Base-by-base conservation (phyloP, 1,139 yeast species). In the Protomyces lactucae-debilis region DNA sequence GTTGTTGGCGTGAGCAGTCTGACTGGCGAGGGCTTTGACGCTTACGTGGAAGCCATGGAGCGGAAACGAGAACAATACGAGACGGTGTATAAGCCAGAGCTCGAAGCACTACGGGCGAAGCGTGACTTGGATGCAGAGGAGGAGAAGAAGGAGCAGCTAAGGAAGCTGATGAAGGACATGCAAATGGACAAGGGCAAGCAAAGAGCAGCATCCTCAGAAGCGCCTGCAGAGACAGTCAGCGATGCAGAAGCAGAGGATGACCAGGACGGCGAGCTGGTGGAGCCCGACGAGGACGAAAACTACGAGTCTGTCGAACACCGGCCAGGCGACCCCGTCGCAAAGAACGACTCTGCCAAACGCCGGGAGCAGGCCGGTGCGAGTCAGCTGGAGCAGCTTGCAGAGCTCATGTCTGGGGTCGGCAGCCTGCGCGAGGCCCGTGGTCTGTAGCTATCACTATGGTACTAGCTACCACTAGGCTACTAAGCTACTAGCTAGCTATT, bases 21-120 rank as follows among this genome's bases (percentile, higher is more conserved):
- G 72, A 92, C 98, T 0, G 99, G 99, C 16, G 86, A 82, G 2
- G 99, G 99, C 0, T 88, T 95, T 73, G 97, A 91, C 73, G 97
- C 90, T 43, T 93, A 95, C 72, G 74, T 92, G 74, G 80, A 78
- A 18, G 88, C 91, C 0, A 95, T 95, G 3, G 96, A 89, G 70
- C 82, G 83, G 68, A 95, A 95, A 76, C 92, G 87, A 52, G 90
- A 86, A 46, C 99, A 95, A 76, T 95, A 87, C 76, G 85, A 91
- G 67, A 84, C 85, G 67, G 92, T 80, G 72, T 95, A 93, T 74
- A 85, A 85, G 72, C 85, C 87, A 2, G 99, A 95, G 76, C 83
- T 97, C 71, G 97, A 93, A 65, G 80, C 88, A 71, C 84, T 93
- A 32, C 73, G 88, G 67, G 83, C 86, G 74, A 84, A 88, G 70